These are phyloP conservation scores for Salvia miltiorrhiza DNA, from an alignment of 257 asterid species.

Conservation along the genomic window DNA sequence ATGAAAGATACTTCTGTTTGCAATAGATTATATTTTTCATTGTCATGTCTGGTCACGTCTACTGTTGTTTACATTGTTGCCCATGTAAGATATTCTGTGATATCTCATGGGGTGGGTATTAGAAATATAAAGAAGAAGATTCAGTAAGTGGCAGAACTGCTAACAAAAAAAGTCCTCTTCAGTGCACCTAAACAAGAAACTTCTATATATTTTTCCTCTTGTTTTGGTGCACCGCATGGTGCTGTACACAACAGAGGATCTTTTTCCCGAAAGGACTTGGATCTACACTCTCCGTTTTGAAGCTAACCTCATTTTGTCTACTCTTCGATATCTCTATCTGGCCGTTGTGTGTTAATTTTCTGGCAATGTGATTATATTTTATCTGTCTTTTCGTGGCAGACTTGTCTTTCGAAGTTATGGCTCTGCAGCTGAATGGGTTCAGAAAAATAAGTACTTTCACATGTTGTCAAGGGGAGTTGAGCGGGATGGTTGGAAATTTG, in stretches of 20 bases:
- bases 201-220: too few relatives aligned
- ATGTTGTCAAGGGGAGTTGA: conserved; percentile 76
- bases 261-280: too few relatives aligned
- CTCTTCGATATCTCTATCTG: neutral
- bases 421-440: conserved; percentile 63
- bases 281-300: neutral
- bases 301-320: neutral
- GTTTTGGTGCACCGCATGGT: too few relatives aligned
- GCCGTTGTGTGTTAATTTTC: neutral
- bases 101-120: neutral
- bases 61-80: conserved; percentile 10
- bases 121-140: neutral
- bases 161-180: neutral
- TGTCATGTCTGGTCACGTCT: too few relatives aligned
- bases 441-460: conserved; percentile 68
- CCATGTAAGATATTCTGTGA: neutral
- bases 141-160: neutral
- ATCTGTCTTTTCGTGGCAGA: conserved; percentile 35
- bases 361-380: neutral
- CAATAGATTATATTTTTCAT: too few relatives aligned
- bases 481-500: conserved; percentile 90
- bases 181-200: too few relatives aligned
- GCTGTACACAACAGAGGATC: too few relatives aligned
- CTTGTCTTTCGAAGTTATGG: conserved; percentile 56
- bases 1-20: too few relatives aligned